Evolutionary conservation across 805 yeast genomes (phyloP).

Genomic region (Hanseniaspora vineae): DNA sequence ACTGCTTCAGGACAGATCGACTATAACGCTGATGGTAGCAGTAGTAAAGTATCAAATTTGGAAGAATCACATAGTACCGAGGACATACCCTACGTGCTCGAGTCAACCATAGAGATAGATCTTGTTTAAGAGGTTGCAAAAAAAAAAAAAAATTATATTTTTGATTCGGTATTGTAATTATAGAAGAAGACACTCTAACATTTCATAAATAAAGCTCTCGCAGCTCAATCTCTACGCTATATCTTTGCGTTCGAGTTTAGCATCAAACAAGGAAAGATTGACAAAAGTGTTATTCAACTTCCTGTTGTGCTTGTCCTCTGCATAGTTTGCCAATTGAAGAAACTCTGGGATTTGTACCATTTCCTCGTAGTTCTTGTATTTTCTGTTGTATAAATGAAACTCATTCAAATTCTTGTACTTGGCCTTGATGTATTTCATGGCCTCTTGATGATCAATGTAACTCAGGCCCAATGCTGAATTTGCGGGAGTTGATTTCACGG

Average conservation of each 20-base stretch:
- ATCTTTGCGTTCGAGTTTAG: constrained; percentile 18
- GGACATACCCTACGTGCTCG: not conserved
- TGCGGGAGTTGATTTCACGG: constrained; percentile 1
- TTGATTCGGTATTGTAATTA: no score
- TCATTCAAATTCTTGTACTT: not conserved
- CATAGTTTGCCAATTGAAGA: constrained; percentile 14
- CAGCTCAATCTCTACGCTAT: no score
- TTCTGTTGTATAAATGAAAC: constrained; percentile 15
- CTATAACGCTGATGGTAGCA: no score
- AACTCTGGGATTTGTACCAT: constrained; percentile 13
- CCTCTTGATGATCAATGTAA: not conserved
- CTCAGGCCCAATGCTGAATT: not conserved
- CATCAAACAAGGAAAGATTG: constrained; percentile 19
- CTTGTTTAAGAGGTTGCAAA: constrained; percentile 5
- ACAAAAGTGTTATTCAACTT: constrained; percentile 19
- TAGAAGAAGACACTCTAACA: no score
- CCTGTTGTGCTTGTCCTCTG: not conserved
- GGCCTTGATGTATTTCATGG: not conserved
- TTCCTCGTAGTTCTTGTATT: constrained; percentile 8
- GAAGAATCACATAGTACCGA: not conserved
- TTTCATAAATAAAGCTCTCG: no score
- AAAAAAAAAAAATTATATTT: no score
- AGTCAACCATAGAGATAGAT: not conserved
- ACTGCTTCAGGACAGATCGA: no score
- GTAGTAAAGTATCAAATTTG: no score